Evolutionary conservation across 1,139 yeast genomes (phyloP), one percentile per base, ranked within the genome.

Genomic region (Debaryomyces sp.): DNA sequence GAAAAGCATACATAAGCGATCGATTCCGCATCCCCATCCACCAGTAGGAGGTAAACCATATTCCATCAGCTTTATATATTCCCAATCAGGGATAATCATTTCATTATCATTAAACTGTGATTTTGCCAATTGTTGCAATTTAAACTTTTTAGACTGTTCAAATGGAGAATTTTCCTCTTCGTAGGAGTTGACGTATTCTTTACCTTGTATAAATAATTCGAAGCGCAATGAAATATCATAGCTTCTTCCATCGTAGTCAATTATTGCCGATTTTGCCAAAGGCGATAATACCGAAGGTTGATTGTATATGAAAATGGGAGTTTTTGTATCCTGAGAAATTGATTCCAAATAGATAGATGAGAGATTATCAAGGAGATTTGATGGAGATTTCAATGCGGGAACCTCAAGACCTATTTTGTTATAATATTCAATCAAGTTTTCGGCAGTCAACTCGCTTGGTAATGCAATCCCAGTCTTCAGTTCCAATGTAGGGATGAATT

Each of bases 41-140:
- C 97, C 98, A 1, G 97, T 92, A 0, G 99, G 99, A 4, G 99
- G 97, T 66, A 95, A 78, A 1, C 97, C 98, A 78, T 87, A 89
- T 61, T 90, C 94, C 89, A 95, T 83, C 12, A 86, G 81, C 40
- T 80, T 75, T 2, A 90, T 81, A 61, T 84, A 94, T 41, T 77
- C 75, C 62, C 82, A 74, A 65, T 94, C 99, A 0, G 96, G 89
- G 0, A 87, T 66, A 41, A 87, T 71, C 24, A 84, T 69, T 52
- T 89, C 96, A 2, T 70, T 66, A 58, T 89, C 96, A 9, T 72
- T 64, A 52, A 66, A 77, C 13, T 77, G 73, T 3, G 66, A 67
- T 47, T 80, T 80, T 35, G 78, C 70, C 4, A 51, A 50, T 47
- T 79, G 81, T 58, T 91, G 97, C 3, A 63, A 55, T 47, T 67